Evolutionary conservation across 2,329 filamentous ascomycete genomes (phyloP), one percentile per base, ranked within the genome.

Genomic region (Monosporascus sp.): DNA sequence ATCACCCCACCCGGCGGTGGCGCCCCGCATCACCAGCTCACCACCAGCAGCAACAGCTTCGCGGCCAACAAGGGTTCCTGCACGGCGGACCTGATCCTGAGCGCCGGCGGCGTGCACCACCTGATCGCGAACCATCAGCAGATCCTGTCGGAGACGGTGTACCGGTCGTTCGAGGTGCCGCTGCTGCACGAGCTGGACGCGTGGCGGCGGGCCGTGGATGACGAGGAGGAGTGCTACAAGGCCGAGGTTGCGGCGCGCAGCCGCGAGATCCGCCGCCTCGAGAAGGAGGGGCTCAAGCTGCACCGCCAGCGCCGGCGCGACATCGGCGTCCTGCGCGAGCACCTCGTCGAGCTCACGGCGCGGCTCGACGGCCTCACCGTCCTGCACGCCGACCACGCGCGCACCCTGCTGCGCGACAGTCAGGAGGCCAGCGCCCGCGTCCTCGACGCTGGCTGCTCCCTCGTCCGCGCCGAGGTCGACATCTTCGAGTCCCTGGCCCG

Each of bases 41-140:
- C 49, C 45, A 44, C 31, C 48, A 31, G 58, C 64, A 16, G 51
- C 50, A 73, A 73, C 57, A 76, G 74, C 66, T 80, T 79, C 66
- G 75, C 75, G 22, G 65, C 73, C 44, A 69, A 71, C 45, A 56
- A 68, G 41, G 75, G 76, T 45, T 70, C 75, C 37, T 86, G 83
- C 70, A 87, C 84, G 1, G 84, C 84, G 17, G 83, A 87, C 68
- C 76, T 77, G 51, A 73, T 88, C 45, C 72, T 88, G 55, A 78
- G 81, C 31, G 80, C 83, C 14, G 80, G 81, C 37, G 85, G 85
- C 37, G 76, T 87, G 41, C 85, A 88, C 65, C 82, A 87, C 62
- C 75, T 88, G 20, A 75, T 87, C 54, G 84, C 84, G 46, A 88
- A 87, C 70, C 85, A 88, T 72, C 82, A 86, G 67, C 83, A 87